Base-by-base conservation (phyloP, 2,329 filamentous ascomycete species). In the Clarireedia monteithiana region DNA sequence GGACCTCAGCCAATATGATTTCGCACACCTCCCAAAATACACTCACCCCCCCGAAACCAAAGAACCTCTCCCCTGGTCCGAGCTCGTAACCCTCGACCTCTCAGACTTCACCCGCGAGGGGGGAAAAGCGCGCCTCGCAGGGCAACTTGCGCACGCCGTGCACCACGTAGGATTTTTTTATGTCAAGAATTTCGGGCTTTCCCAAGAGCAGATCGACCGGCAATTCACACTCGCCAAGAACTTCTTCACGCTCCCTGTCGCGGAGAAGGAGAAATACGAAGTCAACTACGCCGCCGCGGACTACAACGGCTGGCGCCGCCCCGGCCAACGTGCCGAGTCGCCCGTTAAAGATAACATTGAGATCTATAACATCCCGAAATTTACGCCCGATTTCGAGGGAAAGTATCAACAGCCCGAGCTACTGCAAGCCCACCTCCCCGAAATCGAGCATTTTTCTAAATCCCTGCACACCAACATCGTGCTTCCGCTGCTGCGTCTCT, bases 141-240 rank as follows among this genome's bases (percentile, higher is more conserved):
- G 75, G 48, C 77, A 80, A 58, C 71, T 82, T 2, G 72, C 76
- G 17, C 74, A 81, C 60, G 79, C 79, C 3, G 75, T 78, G 0
- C 70, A 72, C 38, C 63, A 74, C 52, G 70, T 75, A 60, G 79
- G 81, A 0, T 81, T 85, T 70, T 85, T 85, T 70, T 84, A 84
- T 59, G 77, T 85, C 20, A 78, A 77, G 57, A 83, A 84, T 68
- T 84, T 80, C 59, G 81, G 81, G 34, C 73, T 85, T n/a, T 71
- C 69, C 0, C 80, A 84, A 65, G 80, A 83, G 48, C 72, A 82
- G 64, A 75, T 85, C 1, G 77, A 85, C 60, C 71, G 73, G 5
- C 82, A 85, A 60, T 85, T 84, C 59, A 79, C 81, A 12, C 74
- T 85, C 2, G 82, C 77, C 1, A 79, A 80, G 56, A 73, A 78